These are phyloP conservation scores for Eimeria maxima DNA, from an alignment of 169 alveolate species.

Conservation along the genomic window DNA sequence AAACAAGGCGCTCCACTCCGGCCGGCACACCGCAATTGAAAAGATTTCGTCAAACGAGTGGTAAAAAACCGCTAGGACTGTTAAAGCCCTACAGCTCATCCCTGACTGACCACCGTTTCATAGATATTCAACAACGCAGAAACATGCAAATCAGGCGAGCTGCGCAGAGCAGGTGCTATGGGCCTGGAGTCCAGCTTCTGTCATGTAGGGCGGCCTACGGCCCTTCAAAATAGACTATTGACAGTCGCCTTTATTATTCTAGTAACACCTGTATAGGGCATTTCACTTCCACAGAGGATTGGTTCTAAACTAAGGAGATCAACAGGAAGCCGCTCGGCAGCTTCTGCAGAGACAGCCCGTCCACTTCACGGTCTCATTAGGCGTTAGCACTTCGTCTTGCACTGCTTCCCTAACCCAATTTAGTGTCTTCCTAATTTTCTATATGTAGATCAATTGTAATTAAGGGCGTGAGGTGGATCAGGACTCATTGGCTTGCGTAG, in stretches of 20 bases:
- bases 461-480: neutral
- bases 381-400: neutral
- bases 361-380: neutral
- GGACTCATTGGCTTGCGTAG: neutral
- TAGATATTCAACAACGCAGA: neutral
- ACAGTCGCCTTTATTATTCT: neutral
- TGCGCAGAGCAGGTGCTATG: neutral
- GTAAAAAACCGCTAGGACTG: neutral
- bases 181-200: neutral
- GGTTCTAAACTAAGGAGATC: neutral
- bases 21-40: neutral
- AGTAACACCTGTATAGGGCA: neutral
- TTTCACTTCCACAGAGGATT: neutral
- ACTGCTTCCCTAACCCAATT: neutral
- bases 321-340: neutral
- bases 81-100: neutral
- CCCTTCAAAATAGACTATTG: neutral
- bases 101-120: slow-evolving; percentile 1
- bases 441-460: neutral
- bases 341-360: neutral
- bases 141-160: neutral
- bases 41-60: neutral
- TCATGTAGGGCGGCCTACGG: neutral
- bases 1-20: slow-evolving; percentile 24
- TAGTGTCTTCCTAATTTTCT: neutral